Base-by-base conservation (phyloP, 2,329 filamentous ascomycete species). In the Pseudogymnoascus sp. region DNA sequence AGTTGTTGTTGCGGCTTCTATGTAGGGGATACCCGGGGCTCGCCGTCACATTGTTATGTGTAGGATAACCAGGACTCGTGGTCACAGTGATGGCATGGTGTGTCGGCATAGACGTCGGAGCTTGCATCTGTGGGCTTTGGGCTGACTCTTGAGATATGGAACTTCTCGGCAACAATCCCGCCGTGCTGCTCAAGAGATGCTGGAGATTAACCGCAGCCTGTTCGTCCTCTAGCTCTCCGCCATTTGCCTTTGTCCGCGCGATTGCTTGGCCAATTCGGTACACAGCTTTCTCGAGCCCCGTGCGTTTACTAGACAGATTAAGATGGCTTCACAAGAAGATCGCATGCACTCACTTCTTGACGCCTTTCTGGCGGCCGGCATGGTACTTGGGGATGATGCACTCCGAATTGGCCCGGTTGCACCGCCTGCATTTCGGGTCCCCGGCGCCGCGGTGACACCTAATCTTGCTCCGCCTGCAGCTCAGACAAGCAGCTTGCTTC, bases 301-400 rank as follows among this genome's bases (percentile, higher is more conserved):
- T 87, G 42, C 88, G 84, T 74, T 91, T 91, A 73, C 88, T 90
- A 66, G 14, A 40, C 10, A 62, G 2, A 14, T 31, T 61, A 33
- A 56, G 68, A 59, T 65, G 60, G 56, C 62, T 60, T 33, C 62
- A 5, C 23, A 37, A 21, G 31, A 53, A 31, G 42, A 18, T 40
- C 10, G 44, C n/a, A 23, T 11, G 12, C 12, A 50, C 78, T 74
- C 75, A 88, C 88, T 91, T 91, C 73, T 90, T 91, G 65, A 90
- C 87, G 21, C 88, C 88, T 71, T 90, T 90, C 70, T 89, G 87
- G 60, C 88, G 79, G 6, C 88, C 88, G 3, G 89, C 82, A 66
- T 90, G 87, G 70, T 90, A 89, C n/a, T 82, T 82, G n/a, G 82
- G 87, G 2, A 89, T 84, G 5, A 89, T 77, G 71, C 88, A 91